A percentile compares a stretch with the other conserved stretches of the same genome.
phyloP scores from a whole-genome alignment of 1,139 yeast genomes.

The Candida tropicalis region DNA sequence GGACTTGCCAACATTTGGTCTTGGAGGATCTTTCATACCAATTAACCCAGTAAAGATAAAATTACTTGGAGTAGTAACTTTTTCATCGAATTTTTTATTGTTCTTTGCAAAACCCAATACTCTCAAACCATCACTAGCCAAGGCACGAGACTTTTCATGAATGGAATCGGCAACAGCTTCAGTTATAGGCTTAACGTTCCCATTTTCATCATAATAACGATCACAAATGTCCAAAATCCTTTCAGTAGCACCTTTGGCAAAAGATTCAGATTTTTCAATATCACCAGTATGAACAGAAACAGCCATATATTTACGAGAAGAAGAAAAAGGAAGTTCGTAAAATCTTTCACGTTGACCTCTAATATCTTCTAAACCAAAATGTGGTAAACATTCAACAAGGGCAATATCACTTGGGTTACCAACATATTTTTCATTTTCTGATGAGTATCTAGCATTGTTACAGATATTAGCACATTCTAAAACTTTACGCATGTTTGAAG shows the following conservation, averaged over 20 bases:
- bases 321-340: conserved; percentile 82
- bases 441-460: conserved; percentile 74
- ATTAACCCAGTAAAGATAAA: conserved; percentile 79
- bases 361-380: conserved; percentile 70
- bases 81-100: conserved; percentile 30
- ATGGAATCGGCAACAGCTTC: conserved; percentile 50
- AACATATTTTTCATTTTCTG: conserved; percentile 68
- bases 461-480: conserved; percentile 76
- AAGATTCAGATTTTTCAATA: conserved; percentile 55
- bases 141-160: conserved; percentile 54
- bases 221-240: conserved; percentile 65
- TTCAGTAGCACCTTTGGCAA: conserved; percentile 90
- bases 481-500: conserved; percentile 54
- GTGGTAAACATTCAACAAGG: conserved; percentile 68
- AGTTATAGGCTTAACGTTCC: conserved; percentile 55
- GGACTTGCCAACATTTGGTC: conserved; percentile 77
- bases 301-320: conserved; percentile 88
- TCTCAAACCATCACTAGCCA: conserved; percentile 86
- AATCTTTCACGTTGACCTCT: conserved; percentile 62
- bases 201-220: conserved; percentile 59
- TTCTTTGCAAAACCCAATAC: conserved; percentile 79
- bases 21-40: conserved; percentile 97
- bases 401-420: conserved; percentile 98
- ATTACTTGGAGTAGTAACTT: conserved; percentile 47
- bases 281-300: conserved; percentile 66